Evolutionary conservation across 805 yeast species (phyloP).

Genomic region (Metschnikowia matae): DNA sequence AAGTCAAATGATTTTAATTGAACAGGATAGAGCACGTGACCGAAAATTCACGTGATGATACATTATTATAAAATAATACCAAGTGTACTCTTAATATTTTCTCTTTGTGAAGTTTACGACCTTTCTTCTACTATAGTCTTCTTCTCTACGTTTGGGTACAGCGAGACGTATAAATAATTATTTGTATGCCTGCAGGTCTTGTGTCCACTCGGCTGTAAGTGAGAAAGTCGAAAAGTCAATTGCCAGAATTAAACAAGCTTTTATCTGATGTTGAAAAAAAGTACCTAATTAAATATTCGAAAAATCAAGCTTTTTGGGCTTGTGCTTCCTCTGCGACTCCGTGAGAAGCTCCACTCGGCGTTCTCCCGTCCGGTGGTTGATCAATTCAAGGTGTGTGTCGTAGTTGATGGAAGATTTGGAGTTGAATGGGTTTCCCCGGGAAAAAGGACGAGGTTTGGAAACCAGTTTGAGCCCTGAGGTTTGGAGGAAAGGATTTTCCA

Average conservation of each 20-base stretch:
- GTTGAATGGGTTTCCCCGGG: slow-evolving; percentile 26
- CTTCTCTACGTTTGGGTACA: too few relatives aligned
- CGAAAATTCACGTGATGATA: too few relatives aligned
- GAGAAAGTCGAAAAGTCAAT: too few relatives aligned
- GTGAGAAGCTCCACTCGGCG: slow-evolving; percentile 26
- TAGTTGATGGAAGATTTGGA: slow-evolving; percentile 21
- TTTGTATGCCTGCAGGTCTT: too few relatives aligned
- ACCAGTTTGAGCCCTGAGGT: not conserved
- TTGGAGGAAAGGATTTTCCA: slow-evolving; percentile 9
- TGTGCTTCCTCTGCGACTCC: slow-evolving; percentile 28
- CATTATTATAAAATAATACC: too few relatives aligned
- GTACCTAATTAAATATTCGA: slow-evolving; percentile 3
- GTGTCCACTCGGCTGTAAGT: too few relatives aligned
- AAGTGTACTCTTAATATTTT: too few relatives aligned
- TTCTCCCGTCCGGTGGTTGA: slow-evolving; percentile 42
- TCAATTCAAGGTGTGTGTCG: slow-evolving; percentile 36
- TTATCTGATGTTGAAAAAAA: too few relatives aligned
- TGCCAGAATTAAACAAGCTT: too few relatives aligned
- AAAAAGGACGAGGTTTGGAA: not conserved
- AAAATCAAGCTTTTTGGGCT: slow-evolving; percentile 37
- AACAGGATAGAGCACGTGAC: not conserved
- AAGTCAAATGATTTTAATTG: not conserved
- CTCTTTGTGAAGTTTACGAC: too few relatives aligned
- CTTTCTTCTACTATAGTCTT: too few relatives aligned
- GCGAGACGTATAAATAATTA: too few relatives aligned